Conservation (phyloP, 352 stramenopile species). For the Phytophthora niederhauseri region DNA sequence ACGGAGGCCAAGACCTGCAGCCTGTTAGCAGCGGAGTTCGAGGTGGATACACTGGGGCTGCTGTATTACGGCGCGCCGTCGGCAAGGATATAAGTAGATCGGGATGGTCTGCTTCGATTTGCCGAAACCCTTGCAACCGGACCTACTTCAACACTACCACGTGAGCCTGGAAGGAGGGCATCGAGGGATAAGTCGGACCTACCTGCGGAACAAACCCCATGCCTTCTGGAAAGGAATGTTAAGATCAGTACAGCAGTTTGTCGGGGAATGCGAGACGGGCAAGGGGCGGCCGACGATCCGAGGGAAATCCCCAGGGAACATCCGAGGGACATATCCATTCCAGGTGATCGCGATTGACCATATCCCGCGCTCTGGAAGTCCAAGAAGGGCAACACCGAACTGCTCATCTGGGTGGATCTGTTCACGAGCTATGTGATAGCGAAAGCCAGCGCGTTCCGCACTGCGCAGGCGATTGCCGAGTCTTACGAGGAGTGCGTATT, state of each 20-base stretch:
- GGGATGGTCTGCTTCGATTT: not conserved
- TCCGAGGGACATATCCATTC: too few relatives aligned
- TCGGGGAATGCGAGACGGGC: constrained; percentile 4
- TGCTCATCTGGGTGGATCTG: not conserved
- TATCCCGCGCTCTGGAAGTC: too few relatives aligned
- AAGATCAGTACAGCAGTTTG: not conserved
- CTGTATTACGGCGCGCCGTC: not conserved
- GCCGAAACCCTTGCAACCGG: not conserved
- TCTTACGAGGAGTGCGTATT: not conserved
- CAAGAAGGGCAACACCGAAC: too few relatives aligned
- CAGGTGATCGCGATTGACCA: too few relatives aligned
- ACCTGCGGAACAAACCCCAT: not conserved
- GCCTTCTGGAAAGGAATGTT: not conserved
- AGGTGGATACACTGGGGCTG: not conserved
- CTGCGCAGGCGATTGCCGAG: not conserved
- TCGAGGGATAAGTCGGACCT: constrained; percentile 5
- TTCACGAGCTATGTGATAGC: not conserved
- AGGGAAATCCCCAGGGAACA: too few relatives aligned
- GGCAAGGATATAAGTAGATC: not conserved
- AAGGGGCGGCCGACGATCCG: too few relatives aligned
- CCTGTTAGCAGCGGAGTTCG: not conserved
- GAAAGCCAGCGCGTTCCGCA: not conserved
- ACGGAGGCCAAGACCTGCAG: not conserved
- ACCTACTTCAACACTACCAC: constrained; percentile 1
- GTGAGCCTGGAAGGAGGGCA: constrained; percentile 8